Percentiles rank a stretch among this genome's conserved stretches.
These are phyloP conservation scores for Monilinia fructicola DNA, from an alignment of 2,329 filamentous ascomycete genomes.

Conservation along the genomic window DNA sequence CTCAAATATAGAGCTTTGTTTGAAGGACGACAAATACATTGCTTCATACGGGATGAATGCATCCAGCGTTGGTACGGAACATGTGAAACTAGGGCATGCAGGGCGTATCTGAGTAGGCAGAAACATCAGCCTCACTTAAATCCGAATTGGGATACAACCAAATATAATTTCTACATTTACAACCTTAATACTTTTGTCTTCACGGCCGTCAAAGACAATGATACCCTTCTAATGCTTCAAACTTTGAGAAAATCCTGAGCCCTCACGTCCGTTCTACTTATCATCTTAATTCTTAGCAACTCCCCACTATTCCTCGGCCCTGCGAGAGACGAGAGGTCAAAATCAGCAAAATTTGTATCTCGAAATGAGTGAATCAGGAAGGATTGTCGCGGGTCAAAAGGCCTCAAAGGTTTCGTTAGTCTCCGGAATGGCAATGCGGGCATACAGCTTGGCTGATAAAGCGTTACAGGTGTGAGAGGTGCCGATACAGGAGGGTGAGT, in stretches of 20 bases:
- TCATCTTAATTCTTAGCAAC: too few relatives aligned
- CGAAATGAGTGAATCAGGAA: conserved; percentile 12
- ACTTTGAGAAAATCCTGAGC: too few relatives aligned
- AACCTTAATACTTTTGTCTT: not conserved
- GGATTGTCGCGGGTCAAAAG: not conserved
- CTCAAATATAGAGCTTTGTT: too few relatives aligned
- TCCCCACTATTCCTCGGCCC: not conserved
- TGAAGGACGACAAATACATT: too few relatives aligned
- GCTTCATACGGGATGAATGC: not conserved
- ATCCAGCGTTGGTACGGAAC: not conserved
- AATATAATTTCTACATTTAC: not conserved
- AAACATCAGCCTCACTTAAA: not conserved
- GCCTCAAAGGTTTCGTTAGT: conserved; percentile 22
- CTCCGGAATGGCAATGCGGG: not conserved
- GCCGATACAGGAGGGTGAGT: conserved; percentile 46
- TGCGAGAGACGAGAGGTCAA: not conserved
- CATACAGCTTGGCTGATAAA: not conserved
- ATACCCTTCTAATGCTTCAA: too few relatives aligned
- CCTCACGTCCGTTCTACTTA: too few relatives aligned
- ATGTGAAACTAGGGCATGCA: not conserved
- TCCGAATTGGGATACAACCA: not conserved
- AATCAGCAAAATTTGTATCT: not conserved
- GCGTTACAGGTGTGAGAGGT: conserved; percentile 45
- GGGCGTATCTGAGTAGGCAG: not conserved
- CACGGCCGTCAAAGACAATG: not conserved